phyloP scores from a whole-genome alignment of 495 filamentous ascomycete genomes.

The Aspergillus nanangensis region DNA sequence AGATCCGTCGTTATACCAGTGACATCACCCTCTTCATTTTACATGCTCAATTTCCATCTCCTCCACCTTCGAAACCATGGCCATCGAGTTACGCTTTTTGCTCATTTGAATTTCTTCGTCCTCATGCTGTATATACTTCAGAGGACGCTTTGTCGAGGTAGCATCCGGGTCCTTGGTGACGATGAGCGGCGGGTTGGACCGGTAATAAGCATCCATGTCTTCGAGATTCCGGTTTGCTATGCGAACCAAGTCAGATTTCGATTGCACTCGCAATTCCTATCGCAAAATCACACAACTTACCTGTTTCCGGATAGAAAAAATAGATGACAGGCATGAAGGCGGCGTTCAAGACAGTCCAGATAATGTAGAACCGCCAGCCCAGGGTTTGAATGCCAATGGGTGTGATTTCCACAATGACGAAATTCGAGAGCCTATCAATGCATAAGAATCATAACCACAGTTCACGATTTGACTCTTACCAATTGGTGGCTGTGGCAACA shows the following conservation, averaged over 20 bases:
- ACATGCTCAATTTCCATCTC: too few relatives aligned
- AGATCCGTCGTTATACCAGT: too few relatives aligned
- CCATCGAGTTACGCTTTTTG: too few relatives aligned
- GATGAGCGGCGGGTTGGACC: not conserved
- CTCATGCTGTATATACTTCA: not conserved
- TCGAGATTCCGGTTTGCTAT: slow-evolving; percentile 39
- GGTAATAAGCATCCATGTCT: slow-evolving; percentile 25
- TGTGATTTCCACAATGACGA: slow-evolving; percentile 54
- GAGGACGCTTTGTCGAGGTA: not conserved
- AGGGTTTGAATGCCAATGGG: slow-evolving; percentile 49
- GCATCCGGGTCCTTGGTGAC: not conserved
- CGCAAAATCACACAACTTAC: too few relatives aligned
- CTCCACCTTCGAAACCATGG: too few relatives aligned
- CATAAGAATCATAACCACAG: not conserved
- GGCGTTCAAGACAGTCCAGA: slow-evolving; percentile 55
- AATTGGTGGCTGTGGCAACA: slow-evolving; percentile 53
- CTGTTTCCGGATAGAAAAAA: slow-evolving; percentile 58
- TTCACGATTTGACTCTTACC: slow-evolving; percentile 20
- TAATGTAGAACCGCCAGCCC: slow-evolving; percentile 54
- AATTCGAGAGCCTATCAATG: slow-evolving; percentile 42
- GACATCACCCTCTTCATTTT: too few relatives aligned
- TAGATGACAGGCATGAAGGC: slow-evolving; percentile 55
- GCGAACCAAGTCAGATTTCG: too few relatives aligned
- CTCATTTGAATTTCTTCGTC: not conserved
- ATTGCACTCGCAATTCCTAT: too few relatives aligned